Conservation (phyloP, 1,284 basidiomycete species). For the Boletus smithii region DNA sequence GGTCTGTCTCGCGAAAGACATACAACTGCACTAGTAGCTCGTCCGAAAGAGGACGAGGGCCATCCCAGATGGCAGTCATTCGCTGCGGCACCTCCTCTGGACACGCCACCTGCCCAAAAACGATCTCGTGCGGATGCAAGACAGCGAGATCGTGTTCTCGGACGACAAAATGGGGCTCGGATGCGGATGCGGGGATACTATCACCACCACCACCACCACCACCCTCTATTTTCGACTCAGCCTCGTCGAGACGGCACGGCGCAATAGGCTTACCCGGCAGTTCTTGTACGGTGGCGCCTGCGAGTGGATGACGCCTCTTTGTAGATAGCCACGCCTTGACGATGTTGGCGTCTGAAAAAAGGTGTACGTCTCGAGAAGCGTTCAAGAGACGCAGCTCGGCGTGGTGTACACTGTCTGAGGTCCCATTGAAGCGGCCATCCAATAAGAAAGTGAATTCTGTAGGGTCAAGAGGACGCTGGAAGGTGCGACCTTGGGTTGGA, state of each 20-base stretch:
- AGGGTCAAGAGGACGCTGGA: too few relatives aligned
- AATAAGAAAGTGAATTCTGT: too few relatives aligned
- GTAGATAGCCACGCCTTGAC: neutral
- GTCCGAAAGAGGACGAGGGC: constrained; percentile 21
- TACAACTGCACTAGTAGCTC: constrained; percentile 16
- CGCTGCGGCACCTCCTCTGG: constrained; percentile 11
- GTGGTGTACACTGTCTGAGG: neutral
- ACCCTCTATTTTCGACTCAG: too few relatives aligned
- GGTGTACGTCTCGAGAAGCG: neutral
- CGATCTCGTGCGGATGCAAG: constrained; percentile 12
- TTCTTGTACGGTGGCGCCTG: neutral
- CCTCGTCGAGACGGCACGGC: too few relatives aligned
- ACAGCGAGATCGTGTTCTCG: constrained; percentile 17
- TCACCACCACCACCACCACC: too few relatives aligned
- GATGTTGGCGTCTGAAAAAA: neutral
- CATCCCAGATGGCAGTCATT: constrained; percentile 3
- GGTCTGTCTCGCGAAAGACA: too few relatives aligned
- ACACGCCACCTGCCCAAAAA: constrained; percentile 6
- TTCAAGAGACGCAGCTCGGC: neutral
- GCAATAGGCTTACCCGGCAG: too few relatives aligned
- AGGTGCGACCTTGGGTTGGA: too few relatives aligned
- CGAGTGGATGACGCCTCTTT: neutral
- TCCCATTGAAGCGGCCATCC: neutral
- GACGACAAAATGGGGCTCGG: constrained; percentile 20
- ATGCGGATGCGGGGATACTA: too few relatives aligned